Percentiles rank a stretch among this genome's conserved stretches.
Evolutionary conservation across 257 asterid species (phyloP).

Genomic region (Anisodus tanguticus): DNA sequence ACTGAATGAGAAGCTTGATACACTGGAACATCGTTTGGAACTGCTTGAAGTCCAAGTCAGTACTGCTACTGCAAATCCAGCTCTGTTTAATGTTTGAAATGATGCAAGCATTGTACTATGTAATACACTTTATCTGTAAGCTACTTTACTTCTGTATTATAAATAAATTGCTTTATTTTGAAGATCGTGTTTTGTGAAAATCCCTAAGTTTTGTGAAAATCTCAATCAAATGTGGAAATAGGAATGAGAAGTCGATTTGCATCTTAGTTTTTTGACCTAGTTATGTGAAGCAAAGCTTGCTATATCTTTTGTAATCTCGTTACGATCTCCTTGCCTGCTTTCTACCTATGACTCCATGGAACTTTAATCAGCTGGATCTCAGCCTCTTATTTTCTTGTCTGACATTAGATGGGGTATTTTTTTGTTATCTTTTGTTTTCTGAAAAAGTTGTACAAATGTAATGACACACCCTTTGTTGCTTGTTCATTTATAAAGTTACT

Average conservation of each 20-base stretch:
- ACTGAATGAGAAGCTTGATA: constrained; percentile 83
- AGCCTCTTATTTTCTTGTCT: neutral
- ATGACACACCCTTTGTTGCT: neutral
- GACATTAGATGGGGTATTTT: neutral
- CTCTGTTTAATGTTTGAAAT: constrained; percentile 53
- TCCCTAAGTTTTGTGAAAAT: neutral
- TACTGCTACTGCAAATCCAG: constrained; percentile 83
- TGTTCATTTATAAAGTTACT: neutral
- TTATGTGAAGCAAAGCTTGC: neutral
- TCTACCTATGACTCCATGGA: neutral
- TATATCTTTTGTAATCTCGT: neutral
- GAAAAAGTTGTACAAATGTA: neutral
- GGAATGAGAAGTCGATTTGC: neutral
- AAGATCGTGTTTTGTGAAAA: neutral
- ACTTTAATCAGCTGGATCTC: neutral
- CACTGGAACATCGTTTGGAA: constrained; percentile 80
- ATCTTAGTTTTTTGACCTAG: neutral
- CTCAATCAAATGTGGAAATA: neutral
- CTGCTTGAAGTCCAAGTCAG: constrained; percentile 86
- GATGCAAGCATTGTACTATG: neutral
- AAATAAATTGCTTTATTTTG: constrained; percentile 9
- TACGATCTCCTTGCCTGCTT: neutral
- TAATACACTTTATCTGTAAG: neutral
- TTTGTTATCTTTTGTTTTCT: neutral
- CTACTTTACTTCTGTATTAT: neutral